Evolutionary conservation across 192 early-diverging fungal genomes (phyloP), one percentile per base, ranked within the genome.

Genomic region (Rhizophagus prolifer): DNA sequence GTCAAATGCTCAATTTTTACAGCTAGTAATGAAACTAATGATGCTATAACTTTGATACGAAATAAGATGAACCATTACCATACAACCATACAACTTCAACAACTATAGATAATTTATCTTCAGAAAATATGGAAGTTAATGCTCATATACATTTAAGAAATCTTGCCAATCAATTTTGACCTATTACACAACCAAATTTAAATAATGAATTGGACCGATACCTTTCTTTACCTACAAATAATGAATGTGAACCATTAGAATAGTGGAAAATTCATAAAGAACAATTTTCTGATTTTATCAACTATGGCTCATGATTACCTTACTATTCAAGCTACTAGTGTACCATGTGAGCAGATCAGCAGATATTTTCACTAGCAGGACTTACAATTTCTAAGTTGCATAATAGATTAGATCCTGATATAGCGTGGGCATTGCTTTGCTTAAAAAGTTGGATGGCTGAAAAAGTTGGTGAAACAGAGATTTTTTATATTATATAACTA

Each of bases 321-420:
- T n/a, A n/a, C n/a, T n/a, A n/a, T n/a, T 60, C 4, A 2, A 26
- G 59, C 59, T 23, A 60, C 13, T 8, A 60, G 12, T 60, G 13
- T 60, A 5, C 59, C 13, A 60, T 60, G n/a, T n/a, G n/a, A n/a
- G n/a, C n/a, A n/a, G n/a, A 26, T 26, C 2, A 60, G 25, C 59
- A 60, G 12, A 26, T 60, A 60, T 60, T 60, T 60, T 60, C 25
- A 23, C 3, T 60, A 7, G 59, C 59, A 60, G 13, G 25, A 60
- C 59, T 60, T 26, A 60, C 59, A 60, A 60, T 60, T 60, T 60
- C 59, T 60, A 60, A 60, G 13, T 60, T 60, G 25, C 59, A 60
- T 26, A 60, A 60, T 60, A 19, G 25, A 60, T 60, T 60, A 60
- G 59, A 26, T 60, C 25, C 13, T 8, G 59, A 60, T 60, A 60